Percentiles rank a stretch among this genome's conserved stretches.
These are phyloP conservation scores for Cyclotella baltica DNA, from an alignment of 108 stramenopile genomes.

Conservation along the genomic window DNA sequence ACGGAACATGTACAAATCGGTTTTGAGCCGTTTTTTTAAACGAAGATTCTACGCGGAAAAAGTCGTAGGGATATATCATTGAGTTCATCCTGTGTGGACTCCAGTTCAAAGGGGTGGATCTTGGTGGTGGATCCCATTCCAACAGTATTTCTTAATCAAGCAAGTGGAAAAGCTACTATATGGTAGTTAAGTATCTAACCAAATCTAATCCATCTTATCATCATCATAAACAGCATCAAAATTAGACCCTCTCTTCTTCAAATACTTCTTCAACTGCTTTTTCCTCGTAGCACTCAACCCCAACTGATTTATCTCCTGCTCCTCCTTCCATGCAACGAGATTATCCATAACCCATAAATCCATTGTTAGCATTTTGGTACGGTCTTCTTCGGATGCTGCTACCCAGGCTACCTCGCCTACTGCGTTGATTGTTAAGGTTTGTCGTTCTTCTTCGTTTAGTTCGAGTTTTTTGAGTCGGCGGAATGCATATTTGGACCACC, in stretches of 20 bases:
- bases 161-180: too few relatives aligned
- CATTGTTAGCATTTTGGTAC: slow-evolving; percentile 63
- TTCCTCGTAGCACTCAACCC: slow-evolving; percentile 65
- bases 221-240: background rate
- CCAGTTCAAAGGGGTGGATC: too few relatives aligned
- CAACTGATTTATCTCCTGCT: slow-evolving; percentile 71
- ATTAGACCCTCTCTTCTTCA: background rate
- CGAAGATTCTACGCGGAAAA: too few relatives aligned
- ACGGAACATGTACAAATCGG: too few relatives aligned
- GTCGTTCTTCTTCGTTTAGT: slow-evolving; percentile 74
- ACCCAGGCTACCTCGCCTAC: slow-evolving; percentile 85
- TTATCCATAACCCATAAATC: slow-evolving; percentile 82
- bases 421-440: slow-evolving; percentile 80
- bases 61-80: too few relatives aligned
- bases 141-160: too few relatives aligned
- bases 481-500: slow-evolving; percentile 71
- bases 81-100: too few relatives aligned
- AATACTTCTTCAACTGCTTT: slow-evolving; percentile 44
- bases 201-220: slow-evolving; percentile 1
- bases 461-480: slow-evolving; percentile 64
- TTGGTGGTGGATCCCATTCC: too few relatives aligned
- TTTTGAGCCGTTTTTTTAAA: too few relatives aligned
- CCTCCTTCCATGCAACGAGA: slow-evolving; percentile 78
- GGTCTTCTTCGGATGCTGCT: slow-evolving; percentile 73
- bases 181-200: too few relatives aligned